A percentile compares a stretch with the other conserved stretches of the same genome.
phyloP scores from a whole-genome alignment of 345 rosid genomes.

The Ricinus communis region DNA sequence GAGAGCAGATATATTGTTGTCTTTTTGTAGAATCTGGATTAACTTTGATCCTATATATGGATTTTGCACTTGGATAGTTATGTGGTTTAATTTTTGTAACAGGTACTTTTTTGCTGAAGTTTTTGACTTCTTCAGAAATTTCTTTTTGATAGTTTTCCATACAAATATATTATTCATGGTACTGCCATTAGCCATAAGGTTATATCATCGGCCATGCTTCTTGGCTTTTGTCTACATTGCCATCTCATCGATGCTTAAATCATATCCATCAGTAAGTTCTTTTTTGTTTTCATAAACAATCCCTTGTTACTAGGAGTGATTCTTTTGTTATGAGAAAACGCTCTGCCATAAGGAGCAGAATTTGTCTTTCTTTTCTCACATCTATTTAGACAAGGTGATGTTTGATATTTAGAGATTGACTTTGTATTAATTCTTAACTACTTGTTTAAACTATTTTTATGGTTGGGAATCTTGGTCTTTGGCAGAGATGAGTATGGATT shows the following conservation, averaged over 20 bases:
- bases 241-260: constrained; percentile 80
- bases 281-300: background rate
- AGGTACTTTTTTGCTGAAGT: constrained; percentile 99
- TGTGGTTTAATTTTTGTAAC: constrained; percentile 29
- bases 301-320: background rate
- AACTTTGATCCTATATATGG: constrained; percentile 1
- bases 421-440: background rate
- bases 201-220: constrained; percentile 86
- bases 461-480: background rate
- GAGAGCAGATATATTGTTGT: constrained; percentile 25
- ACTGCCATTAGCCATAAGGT: constrained; percentile 81
- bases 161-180: constrained; percentile 76
- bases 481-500: background rate
- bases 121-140: constrained; percentile 78
- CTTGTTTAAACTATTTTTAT: background rate
- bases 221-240: constrained; percentile 80
- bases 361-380: background rate
- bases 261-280: constrained; percentile 88
- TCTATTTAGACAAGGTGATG: background rate
- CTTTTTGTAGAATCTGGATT: background rate
- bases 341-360: background rate
- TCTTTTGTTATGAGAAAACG: background rate
- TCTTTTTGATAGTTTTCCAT: constrained; percentile 90
- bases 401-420: background rate
- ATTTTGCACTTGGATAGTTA: background rate